Evolutionary conservation across 2,329 filamentous ascomycete species (phyloP), one percentile per base, ranked within the genome.

Genomic region (Penicillium digitatum): DNA sequence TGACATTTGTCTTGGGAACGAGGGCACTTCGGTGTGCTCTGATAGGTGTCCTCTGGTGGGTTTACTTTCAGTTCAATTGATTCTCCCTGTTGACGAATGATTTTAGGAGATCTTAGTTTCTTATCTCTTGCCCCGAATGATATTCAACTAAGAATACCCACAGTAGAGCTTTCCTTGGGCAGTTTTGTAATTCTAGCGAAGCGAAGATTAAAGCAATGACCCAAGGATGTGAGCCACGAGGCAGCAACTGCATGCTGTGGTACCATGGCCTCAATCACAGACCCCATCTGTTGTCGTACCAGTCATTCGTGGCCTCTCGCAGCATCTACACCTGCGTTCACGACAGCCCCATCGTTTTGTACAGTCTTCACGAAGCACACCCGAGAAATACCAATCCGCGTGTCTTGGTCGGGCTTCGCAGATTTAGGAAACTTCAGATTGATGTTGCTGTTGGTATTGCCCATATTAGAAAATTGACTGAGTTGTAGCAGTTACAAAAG

Each of bases 1-100:
- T 52, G 48, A 43, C 52, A 59, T 43, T 54, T 47, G 32, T 40
- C 43, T 46, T 46, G 48, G 52, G 27, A 48, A 53, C 29, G 26
- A 16, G 56, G 12, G 37, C 39, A 47, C 44, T 27, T 14, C 40
- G 22, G 37, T 52, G 26, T 42, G 16, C 38, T 54, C 20, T 39
- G 34, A 34, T 44, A 38, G 45, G 32, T 52, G 26, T 42, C 18
- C 38, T 54, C 20, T 39, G 34, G 39, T 44, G 45, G 45, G 32
- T 52, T 31, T 48, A 54, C 50, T 49, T 27, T 6, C 26, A 43
- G 37, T 29, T 43, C 18, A 49, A 54, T 43, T 24, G 18, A 50
- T 26, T 46, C 29, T 29, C 27, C 35, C 43, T 32, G 26, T 48
- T 24, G 26, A 48, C 12, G 27, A 48, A 26, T 16, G 12, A 35